A percentile compares a stretch with the other conserved stretches of the same genome.
These are phyloP conservation scores for Rhytidiadelphus loreus DNA, from an alignment of 225 moss, liverwort and hornwort species.

Conservation along the genomic window DNA sequence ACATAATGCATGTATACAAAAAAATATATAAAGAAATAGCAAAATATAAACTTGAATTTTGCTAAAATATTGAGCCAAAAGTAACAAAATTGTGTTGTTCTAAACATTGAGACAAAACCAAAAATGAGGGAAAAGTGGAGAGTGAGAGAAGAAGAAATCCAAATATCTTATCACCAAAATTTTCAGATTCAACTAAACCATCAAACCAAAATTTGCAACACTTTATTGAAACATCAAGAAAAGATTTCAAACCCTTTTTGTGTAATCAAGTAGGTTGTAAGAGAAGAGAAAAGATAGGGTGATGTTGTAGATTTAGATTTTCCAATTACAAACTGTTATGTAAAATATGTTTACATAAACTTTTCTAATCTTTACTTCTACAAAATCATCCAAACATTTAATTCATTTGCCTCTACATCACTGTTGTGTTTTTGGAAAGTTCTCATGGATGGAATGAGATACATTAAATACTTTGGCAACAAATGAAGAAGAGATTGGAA, in stretches of 20 bases:
- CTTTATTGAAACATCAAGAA: too few relatives aligned
- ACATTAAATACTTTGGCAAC: neutral
- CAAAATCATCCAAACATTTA: too few relatives aligned
- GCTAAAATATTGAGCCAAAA: neutral
- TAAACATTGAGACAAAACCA: neutral
- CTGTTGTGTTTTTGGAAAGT: neutral
- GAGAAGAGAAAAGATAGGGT: too few relatives aligned
- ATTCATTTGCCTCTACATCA: neutral
- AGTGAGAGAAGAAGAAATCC: too few relatives aligned
- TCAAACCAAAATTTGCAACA: neutral
- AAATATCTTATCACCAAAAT: neutral
- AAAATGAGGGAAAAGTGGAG: neutral
- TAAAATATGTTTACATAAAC: too few relatives aligned
- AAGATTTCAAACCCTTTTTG: too few relatives aligned
- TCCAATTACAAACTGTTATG: too few relatives aligned
- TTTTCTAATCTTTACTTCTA: neutral
- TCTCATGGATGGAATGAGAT: neutral
- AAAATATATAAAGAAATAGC: too few relatives aligned
- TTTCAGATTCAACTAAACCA: fast-evolving
- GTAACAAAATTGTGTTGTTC: neutral
- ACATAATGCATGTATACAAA: neutral
- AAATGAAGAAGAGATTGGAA: neutral
- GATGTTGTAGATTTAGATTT: too few relatives aligned
- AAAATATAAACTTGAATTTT: too few relatives aligned
- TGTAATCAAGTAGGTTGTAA: too few relatives aligned